A percentile compares a stretch with the other conserved stretches of the same genome.
Evolutionary conservation across 2,329 filamentous ascomycete genomes (phyloP).

Genomic region (Whalleya microplaca): DNA sequence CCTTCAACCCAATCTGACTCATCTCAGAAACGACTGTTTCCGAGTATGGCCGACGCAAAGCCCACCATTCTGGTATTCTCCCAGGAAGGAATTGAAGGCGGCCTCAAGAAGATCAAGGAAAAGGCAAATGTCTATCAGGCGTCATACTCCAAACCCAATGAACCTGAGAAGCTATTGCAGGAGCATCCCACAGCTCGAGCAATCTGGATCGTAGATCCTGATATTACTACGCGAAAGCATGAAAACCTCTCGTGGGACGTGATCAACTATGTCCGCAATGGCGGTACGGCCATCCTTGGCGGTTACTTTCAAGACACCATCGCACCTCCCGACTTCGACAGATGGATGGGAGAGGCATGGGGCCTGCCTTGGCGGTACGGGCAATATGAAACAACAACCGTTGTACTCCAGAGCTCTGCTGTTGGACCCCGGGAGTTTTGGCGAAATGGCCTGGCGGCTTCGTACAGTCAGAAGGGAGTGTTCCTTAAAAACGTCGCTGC

Average conservation of each 20-base stretch:
- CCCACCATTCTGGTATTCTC: conserved; percentile 5
- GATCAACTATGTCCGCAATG: conserved; percentile 2
- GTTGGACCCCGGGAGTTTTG: conserved; percentile 1
- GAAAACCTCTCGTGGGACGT: neutral
- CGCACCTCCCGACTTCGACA: neutral
- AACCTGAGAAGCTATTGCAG: neutral
- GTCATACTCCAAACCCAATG: neutral
- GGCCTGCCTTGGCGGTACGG: conserved; percentile 2
- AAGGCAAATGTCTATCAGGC: conserved; percentile 3
- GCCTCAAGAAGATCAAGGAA: conserved; percentile 2
- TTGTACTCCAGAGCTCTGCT: conserved; percentile 1
- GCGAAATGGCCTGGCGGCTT: neutral
- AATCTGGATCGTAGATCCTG: conserved; percentile 4
- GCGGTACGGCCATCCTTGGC: conserved; percentile 3
- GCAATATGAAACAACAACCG: neutral
- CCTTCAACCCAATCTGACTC: too few relatives aligned
- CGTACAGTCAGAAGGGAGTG: conserved; percentile 1
- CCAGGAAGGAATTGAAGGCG: neutral
- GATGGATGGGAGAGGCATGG: conserved; percentile 3
- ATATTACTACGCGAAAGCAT: neutral
- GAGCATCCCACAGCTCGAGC: conserved; percentile 2
- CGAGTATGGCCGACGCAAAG: conserved; percentile 2
- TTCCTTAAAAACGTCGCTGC: conserved; percentile 1
- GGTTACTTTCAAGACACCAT: neutral
- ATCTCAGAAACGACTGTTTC: too few relatives aligned